A percentile compares a stretch with the other conserved stretches of the same genome.
phyloP scores from a whole-genome alignment of 441 rosid genomes.

The Adansonia rubrostipa region DNA sequence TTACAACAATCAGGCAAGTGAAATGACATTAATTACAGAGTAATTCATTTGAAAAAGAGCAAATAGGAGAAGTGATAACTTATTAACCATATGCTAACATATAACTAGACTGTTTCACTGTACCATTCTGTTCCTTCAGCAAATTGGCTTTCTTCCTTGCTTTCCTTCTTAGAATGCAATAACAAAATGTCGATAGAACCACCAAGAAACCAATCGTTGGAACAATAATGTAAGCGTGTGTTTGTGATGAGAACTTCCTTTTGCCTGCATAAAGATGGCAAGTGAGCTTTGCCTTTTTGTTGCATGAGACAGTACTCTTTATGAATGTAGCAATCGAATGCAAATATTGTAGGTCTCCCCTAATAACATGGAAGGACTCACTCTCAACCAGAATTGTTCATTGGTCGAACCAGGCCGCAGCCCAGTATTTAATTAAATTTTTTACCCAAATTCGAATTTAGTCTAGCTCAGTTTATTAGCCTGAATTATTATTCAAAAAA shows the following conservation, averaged over 20 bases:
- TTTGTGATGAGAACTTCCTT: not conserved
- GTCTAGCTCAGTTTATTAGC: too few species aligned
- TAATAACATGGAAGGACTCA: not conserved
- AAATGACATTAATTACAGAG: not conserved
- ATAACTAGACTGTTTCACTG: not conserved
- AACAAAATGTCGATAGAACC: not conserved
- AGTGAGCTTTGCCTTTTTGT: not conserved
- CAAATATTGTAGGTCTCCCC: not conserved
- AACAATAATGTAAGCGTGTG: not conserved
- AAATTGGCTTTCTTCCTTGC: not conserved
- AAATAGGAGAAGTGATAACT: not conserved
- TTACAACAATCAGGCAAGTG: not conserved
- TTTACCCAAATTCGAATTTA: too few species aligned
- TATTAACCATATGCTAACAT: not conserved
- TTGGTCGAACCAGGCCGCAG: too few species aligned
- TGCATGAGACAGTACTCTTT: not conserved
- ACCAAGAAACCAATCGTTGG: slow-evolving; percentile 3
- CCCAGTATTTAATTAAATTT: too few species aligned
- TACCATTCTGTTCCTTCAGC: slow-evolving; percentile 3
- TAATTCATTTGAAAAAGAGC: not conserved
- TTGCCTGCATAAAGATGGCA: not conserved
- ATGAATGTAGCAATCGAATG: not conserved
- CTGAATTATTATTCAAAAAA: too few species aligned
- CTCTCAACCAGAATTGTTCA: not conserved
- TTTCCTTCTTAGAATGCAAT: not conserved